Base-by-base conservation (phyloP, 257 asterid species). In the Jasminum sambac region DNA sequence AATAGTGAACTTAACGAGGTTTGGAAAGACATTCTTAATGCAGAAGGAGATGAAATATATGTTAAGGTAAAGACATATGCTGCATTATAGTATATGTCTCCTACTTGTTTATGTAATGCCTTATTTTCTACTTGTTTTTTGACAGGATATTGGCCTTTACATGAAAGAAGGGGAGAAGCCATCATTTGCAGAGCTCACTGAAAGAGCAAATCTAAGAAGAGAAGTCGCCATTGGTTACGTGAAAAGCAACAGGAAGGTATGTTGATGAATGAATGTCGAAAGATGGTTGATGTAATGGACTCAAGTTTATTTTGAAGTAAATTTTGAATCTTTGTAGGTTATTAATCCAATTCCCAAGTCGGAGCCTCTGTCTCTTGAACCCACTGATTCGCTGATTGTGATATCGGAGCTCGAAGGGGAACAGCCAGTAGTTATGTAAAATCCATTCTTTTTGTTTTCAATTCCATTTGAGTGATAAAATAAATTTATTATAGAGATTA, bases 31-130 rank as follows among this genome's bases (percentile, higher is more conserved):
- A 88, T 95, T 68, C 85, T 95, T 70, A 84, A 91, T 37, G 95
- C 96, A 4, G 96, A 91, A 75, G 98, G 99, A 69, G 96, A 95
- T 79, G 99, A 95, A 83, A 91, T 95, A 84, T 95, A 91, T 14
- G 83, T 95, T 2, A 95, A 95, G 97, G 99, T 95, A 76, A 59
- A 41, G 36, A 30, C 7, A 16, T 67, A n/a, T 67, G 13, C 61
- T 46, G 39, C 11, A n/a, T 61, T 39, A 34, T 17, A 40, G 43
- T 67, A 26, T 52, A 52, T 30, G 4, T 52, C 25, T 21, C 14
- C 0, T 17, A 52, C 61, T 52, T 52, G 6, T 2, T 8, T 8
- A 52, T 52, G 61, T 50, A 52, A 52, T 52, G 21, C 30, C 61
- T 52, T 8, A 23, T 52, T 7, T 5, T 46, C 60, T 78, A 16